phyloP scores from a whole-genome alignment of 257 asterid genomes.

The Echium plantagineum region DNA sequence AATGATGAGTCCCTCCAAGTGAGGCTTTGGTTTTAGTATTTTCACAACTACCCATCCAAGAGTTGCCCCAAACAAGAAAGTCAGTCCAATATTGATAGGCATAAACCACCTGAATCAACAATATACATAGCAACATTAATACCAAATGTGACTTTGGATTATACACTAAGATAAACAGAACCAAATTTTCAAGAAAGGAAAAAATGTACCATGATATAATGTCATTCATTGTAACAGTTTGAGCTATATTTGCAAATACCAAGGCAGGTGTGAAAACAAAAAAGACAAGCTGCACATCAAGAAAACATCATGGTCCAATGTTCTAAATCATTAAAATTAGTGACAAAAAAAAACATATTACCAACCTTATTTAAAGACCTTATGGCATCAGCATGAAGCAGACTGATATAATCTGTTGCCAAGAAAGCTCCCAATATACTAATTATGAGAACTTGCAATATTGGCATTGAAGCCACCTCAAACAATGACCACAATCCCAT shows the following conservation, averaged over 20 bases:
- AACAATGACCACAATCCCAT: constrained; percentile 68
- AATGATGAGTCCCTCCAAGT: constrained; percentile 53
- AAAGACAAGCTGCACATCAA: constrained; percentile 54
- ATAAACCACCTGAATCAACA: constrained; percentile 72
- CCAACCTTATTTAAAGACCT: constrained; percentile 52
- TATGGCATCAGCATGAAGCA: constrained; percentile 56
- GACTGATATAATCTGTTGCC: constrained; percentile 64
- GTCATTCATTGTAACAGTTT: constrained; percentile 54
- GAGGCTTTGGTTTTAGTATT: constrained; percentile 54
- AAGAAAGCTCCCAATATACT: constrained; percentile 65
- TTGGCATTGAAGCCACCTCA: constrained; percentile 87
- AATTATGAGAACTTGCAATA: constrained; percentile 54
- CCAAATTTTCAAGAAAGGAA: not conserved
- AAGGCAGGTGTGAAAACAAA: constrained; percentile 54
- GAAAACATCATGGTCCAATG: not conserved
- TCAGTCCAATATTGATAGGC: constrained; percentile 69
- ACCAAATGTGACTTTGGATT: not conserved
- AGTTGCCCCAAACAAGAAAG: constrained; percentile 63
- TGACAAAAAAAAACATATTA: not conserved
- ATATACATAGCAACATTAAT: not conserved
- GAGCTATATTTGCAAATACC: constrained; percentile 49
- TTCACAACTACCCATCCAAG: constrained; percentile 74
- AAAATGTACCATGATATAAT: constrained; percentile 45
- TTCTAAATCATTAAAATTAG: not conserved
- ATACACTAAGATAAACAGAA: not conserved